Evolutionary conservation across 306 rosid genomes (phyloP), one percentile per base, ranked within the genome.

Genomic region (Cicer pinnatifidum): DNA sequence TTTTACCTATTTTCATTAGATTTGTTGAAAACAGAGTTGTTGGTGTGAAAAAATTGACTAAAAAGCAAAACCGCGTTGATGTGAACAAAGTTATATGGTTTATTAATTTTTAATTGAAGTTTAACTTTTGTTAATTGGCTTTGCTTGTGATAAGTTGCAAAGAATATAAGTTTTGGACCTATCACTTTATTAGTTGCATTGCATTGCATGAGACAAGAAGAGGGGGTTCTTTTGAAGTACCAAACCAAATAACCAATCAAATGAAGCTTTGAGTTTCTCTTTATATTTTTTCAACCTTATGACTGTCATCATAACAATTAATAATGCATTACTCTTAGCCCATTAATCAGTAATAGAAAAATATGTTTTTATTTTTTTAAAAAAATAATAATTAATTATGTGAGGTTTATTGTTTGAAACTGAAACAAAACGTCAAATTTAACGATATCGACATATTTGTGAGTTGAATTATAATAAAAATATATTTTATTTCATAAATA

Each of bases 141-240:
- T 90, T 86, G 92, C 92, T 90, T 90, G 92, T 66, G 20, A 20
- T 67, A 83, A 80, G 92, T 84, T 77, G 44, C 90, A 89, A 87
- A 84, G 96, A 88, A 90, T 87, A 89, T 89, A 74, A 82, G 70
- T 76, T 78, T 61, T 72, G 75, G 65, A 74, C 20, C 78, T 85
- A 83, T 82, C 79, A 54, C 87, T 87, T 84, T 89, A 71, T 57
- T 78, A 69, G 75, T 57, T 76, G 71, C 79, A 15, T 23, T 23
- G 40, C 40, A 57, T 16, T 79, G 86, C 81, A 83, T 81, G 84
- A 86, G 77, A 62, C 56, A 72, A 45, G 79, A 51, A 62, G 75
- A 51, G 37, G 71, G 67, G 45, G 19, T 51, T 50, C 53, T 73
- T 33, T 51, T 39, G 54, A 71, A 46, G 72, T 54, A 19, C 40